Evolutionary conservation across 129 eudicot genomes (phyloP).

Genomic region (Gnaphalium uliginosum): DNA sequence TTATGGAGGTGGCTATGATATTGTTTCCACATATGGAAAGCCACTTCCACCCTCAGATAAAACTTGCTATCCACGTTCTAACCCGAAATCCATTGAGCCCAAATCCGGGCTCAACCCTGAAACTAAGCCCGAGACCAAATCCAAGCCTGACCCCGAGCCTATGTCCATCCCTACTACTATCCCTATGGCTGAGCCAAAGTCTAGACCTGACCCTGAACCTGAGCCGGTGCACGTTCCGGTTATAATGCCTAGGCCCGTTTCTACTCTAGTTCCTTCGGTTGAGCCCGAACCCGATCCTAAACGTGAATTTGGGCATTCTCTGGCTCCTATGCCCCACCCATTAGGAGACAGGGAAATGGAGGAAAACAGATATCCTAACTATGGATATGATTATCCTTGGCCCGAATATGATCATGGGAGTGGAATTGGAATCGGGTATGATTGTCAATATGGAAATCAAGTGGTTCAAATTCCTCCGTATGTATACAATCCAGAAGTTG

Average conservation of each 20-base stretch:
- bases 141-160: not conserved
- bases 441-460: slow-evolving; percentile 42
- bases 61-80: slow-evolving; percentile 67
- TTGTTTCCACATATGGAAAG: slow-evolving; percentile 51
- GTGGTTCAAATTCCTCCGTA: slow-evolving; percentile 41
- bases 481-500: slow-evolving; percentile 58
- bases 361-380: slow-evolving; percentile 18
- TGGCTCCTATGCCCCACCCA: slow-evolving; percentile 20
- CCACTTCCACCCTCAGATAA: slow-evolving; percentile 78
- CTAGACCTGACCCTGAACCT: not conserved
- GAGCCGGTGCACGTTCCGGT: not conserved
- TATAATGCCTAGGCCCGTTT: not conserved
- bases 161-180: not conserved
- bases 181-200: not conserved
- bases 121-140: not conserved
- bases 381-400: slow-evolving; percentile 46
- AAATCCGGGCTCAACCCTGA: not conserved
- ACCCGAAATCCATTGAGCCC: slow-evolving; percentile 10
- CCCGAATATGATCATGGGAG: slow-evolving; percentile 37
- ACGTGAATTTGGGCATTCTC: slow-evolving; percentile 5
- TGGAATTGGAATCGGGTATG: slow-evolving; percentile 34
- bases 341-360: slow-evolving; percentile 25
- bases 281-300: slow-evolving; percentile 25
- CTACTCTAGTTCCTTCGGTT: slow-evolving; percentile 35
- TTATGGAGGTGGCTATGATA: slow-evolving; percentile 81